Evolutionary conservation across 192 early-diverging fungal species (phyloP).

Genomic region (Borealophlyctis nickersoniae): DNA sequence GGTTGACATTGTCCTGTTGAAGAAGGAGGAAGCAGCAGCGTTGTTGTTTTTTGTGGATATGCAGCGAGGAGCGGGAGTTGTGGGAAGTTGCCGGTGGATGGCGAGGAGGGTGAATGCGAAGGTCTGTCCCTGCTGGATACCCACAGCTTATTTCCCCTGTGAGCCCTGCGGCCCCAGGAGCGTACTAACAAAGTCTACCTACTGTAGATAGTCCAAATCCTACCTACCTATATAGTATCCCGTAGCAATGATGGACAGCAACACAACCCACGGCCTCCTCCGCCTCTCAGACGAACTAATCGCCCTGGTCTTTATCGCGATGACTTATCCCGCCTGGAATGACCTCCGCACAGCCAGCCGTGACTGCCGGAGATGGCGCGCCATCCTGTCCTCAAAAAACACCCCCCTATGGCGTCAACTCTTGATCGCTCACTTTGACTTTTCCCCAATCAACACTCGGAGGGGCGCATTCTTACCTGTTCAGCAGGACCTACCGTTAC

Average conservation of each 20-base stretch:
- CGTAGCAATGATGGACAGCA: too few relatives aligned
- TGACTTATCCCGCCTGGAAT: not conserved
- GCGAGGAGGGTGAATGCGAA: not conserved
- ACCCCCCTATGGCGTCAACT: not conserved
- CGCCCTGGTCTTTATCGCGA: not conserved
- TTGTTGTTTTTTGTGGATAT: not conserved
- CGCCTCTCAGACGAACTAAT: not conserved
- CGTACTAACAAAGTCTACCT: too few relatives aligned
- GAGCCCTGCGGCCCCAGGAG: too few relatives aligned
- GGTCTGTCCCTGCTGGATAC: not conserved
- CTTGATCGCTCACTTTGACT: not conserved
- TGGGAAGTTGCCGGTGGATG: slow-evolving; percentile 2
- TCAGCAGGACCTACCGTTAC: not conserved
- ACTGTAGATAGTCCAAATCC: too few relatives aligned
- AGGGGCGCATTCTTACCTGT: not conserved
- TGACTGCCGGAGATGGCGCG: not conserved
- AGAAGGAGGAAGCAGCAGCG: not conserved
- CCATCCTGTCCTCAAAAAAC: not conserved
- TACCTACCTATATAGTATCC: too few relatives aligned
- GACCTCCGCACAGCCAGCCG: not conserved
- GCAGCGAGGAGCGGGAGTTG: not conserved
- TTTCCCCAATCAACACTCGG: not conserved
- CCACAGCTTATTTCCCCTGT: too few relatives aligned
- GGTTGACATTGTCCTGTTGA: not conserved
- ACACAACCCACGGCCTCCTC: too few relatives aligned